These are phyloP conservation scores for Fonsecaea monophora DNA, from an alignment of 2,329 filamentous ascomycete species.

Conservation along the genomic window DNA sequence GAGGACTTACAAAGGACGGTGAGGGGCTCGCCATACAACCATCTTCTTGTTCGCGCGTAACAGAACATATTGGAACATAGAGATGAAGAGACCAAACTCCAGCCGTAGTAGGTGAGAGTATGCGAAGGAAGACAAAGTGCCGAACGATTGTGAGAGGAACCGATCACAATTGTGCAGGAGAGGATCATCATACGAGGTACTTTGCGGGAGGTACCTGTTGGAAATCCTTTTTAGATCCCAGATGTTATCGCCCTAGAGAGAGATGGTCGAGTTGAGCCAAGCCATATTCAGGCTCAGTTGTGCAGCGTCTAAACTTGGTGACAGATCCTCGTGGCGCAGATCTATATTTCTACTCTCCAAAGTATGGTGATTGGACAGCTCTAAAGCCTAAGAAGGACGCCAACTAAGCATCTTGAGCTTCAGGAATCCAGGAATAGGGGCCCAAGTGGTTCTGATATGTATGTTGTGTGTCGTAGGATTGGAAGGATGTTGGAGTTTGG, in stretches of 20 bases:
- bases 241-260: background rate
- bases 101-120: constrained; percentile 39
- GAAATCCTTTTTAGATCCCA: background rate
- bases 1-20: background rate
- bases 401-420: background rate
- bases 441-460: background rate
- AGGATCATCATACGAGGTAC: constrained; percentile 5
- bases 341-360: background rate
- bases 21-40: background rate
- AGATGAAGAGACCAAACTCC: constrained; percentile 4
- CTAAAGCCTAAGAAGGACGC: background rate
- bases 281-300: background rate
- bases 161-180: background rate
- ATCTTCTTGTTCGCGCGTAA: background rate
- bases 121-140: constrained; percentile 10
- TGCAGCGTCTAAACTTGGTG: constrained; percentile 1
- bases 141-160: constrained; percentile 11
- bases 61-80: background rate
- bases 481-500: background rate
- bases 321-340: background rate
- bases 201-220: constrained; percentile 4
- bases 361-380: background rate
- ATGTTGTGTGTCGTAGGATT: background rate
- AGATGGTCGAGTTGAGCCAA: background rate
- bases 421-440: background rate